Evolutionary conservation across 768 basidiomycete species (phyloP), one percentile per base, ranked within the genome.

Genomic region (Russula vinacea): DNA sequence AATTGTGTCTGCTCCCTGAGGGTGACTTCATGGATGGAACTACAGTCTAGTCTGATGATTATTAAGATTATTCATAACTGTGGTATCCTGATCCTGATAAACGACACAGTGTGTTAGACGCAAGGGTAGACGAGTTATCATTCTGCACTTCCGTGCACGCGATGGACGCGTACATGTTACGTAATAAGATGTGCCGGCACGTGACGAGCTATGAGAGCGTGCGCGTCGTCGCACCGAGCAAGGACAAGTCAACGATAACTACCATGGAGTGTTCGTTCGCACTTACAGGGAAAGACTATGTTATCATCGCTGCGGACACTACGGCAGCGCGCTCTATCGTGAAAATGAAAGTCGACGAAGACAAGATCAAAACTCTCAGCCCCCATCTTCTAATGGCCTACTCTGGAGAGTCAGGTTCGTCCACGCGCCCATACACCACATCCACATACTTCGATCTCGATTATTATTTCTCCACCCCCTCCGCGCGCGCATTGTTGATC

Each of bases 281-380:
- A 42, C 73, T 98, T 60, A 90, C 85, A 45, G 95, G 95, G 56
- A 96, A 97, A 74, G 95, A 87, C 71, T 99, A 93, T 77, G 89
- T 93, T 61, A 84, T 99, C 67, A 78, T 99, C 70, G 94, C 95
- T 2, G 87, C 94, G 11, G 96, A 98, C 76, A 93, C 89, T 9
- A 91, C 87, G 16, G 86, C 94, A 9, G 86, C 89, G 4, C 83
- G 92, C 69, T 97, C 94, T 37, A 92, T 99, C 76, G 88, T 98
- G 73, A 96, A 94, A 78, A 97, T 98, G 94, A 97, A 98, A 80
- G 74, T 82, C 42, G 94, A 97, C 76, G 91, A 92, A 78, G 95
- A 98, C 81, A 98, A 98, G 80, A 92, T 96, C 80, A 94, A 94
- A 76, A 81, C 83, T 26, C 82, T 99, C 49, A 88, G 92, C 66